Percentiles rank a stretch among this genome's conserved stretches.
These are phyloP conservation scores for maize (Zea mays) DNA, from an alignment of 176 grass and related monocot species.

Conservation along the genomic window DNA sequence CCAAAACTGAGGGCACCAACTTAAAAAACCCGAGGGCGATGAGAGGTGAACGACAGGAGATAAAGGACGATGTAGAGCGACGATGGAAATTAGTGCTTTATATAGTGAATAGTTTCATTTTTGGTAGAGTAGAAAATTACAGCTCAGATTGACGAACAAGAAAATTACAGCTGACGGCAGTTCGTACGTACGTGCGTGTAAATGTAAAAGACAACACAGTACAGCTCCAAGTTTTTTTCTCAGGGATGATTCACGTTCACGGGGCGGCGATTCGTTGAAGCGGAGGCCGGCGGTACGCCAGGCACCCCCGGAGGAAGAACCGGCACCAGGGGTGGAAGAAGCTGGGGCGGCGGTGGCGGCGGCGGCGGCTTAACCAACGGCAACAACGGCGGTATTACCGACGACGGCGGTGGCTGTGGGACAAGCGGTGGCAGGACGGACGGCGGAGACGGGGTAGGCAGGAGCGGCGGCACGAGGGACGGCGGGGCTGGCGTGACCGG, in stretches of 20 bases:
- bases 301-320: constrained; percentile 29
- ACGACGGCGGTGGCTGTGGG: constrained; percentile 45
- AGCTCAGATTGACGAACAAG: background rate
- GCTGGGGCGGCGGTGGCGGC: constrained; percentile 34
- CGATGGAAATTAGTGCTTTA: no score
- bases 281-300: constrained; percentile 34
- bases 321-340: constrained; percentile 36
- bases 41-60: no score
- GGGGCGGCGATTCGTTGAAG: background rate
- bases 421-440: constrained; percentile 45
- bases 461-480: constrained; percentile 40
- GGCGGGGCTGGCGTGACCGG: constrained; percentile 49
- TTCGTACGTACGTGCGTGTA: background rate
- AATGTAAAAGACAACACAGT: background rate
- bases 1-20: no score
- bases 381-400: constrained; percentile 32
- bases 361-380: constrained; percentile 32
- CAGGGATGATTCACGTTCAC: constrained; percentile 1
- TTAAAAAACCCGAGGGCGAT: no score
- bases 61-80: no score
- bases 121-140: background rate
- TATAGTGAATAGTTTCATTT: no score
- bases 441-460: constrained; percentile 42
- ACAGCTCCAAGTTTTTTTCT: background rate
- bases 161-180: background rate